Percentiles rank a stretch among this genome's conserved stretches.
phyloP scores from a whole-genome alignment of 371 early-diverging fungal genomes.

The Choanephora cucurbitarum region DNA sequence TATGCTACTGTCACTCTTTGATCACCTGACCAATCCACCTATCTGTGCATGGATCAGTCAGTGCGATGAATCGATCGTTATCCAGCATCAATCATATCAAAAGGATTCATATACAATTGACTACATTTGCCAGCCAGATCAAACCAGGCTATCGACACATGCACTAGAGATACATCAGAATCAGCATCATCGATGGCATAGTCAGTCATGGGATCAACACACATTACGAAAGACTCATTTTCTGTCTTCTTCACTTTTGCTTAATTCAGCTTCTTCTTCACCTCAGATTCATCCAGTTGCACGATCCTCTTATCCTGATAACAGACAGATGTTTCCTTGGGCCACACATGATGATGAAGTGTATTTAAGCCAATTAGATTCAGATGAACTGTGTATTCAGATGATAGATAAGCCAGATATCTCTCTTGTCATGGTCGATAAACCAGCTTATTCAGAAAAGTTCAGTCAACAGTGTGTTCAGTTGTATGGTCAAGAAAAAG shows the following conservation, averaged over 20 bases:
- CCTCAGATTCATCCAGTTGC: conserved; percentile 12
- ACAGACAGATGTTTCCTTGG: background rate
- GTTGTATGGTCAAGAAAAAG: no score
- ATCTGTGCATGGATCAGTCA: conserved; percentile 10
- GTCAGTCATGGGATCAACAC: conserved; percentile 38
- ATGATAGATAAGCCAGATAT: conserved; percentile 3
- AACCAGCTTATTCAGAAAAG: conserved; percentile 23
- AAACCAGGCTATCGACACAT: conserved; percentile 1
- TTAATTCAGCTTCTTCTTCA: conserved; percentile 11
- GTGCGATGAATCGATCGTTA: conserved; percentile 10
- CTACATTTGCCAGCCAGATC: conserved; percentile 9
- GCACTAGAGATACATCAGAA: conserved; percentile 16
- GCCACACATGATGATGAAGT: background rate
- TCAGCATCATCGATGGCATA: conserved; percentile 14
- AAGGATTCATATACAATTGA: conserved; percentile 9
- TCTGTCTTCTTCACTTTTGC: conserved; percentile 25
- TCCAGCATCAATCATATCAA: background rate
- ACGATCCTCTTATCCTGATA: conserved; percentile 19
- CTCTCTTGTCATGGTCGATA: conserved; percentile 6
- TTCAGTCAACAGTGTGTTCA: conserved; percentile 41
- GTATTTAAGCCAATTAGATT: background rate
- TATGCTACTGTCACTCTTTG: background rate
- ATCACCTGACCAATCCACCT: conserved; percentile 1
- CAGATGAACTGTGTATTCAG: conserved; percentile 13
- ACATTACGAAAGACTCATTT: conserved; percentile 28